Base-by-base conservation (phyloP, 495 filamentous ascomycete species). In the Talaromyces proteolyticus region DNA sequence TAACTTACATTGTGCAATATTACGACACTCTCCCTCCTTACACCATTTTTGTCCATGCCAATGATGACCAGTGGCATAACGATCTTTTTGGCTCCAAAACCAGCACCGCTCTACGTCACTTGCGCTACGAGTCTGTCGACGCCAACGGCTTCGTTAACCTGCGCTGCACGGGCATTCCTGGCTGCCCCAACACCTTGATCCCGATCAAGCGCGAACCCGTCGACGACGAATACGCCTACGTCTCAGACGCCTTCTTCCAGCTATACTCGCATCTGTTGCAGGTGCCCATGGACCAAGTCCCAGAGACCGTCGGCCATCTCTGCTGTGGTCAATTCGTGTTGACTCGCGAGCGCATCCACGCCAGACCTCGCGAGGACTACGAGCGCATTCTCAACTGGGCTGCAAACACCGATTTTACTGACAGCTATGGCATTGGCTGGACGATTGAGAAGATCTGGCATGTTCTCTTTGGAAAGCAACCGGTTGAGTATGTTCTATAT, bases 311-410 rank as follows among this genome's bases (percentile, higher is more conserved):
- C 14, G 72, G 72, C 10, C 68, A 69, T 18, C 61, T 71, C 16
- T 78, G 75, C 55, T 78, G 75, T 44, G 75, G 64, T 0, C 75
- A 78, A 49, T 78, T 78, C 48, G 73, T 69, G 7, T 68, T 70
- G 2, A 70, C 68, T 20, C 64, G 67, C 14, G 62, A 69, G n/a
- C 62, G 63, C 34, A 72, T 77, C 11, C 57, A 44, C 16, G 54
- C 60, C n/a, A 64, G 75, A 4, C 63, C 69, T 0, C 60, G 55
- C 26, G 46, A 56, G 8, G 72, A 75, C 41, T 78, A 77, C 46
- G 53, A 64, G 45, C 63, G 67, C 6, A 70, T 75, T 50, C 49
- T 74, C 22, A 44, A 64, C 7, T 76, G 74, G 73, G 63, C 58
- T n/a, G 55, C 57, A 16, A 53, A 58, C 40, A 64, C 65, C 5